Evolutionary conservation across 768 basidiomycete genomes (phyloP).

Genomic region (Grammothele lineata): DNA sequence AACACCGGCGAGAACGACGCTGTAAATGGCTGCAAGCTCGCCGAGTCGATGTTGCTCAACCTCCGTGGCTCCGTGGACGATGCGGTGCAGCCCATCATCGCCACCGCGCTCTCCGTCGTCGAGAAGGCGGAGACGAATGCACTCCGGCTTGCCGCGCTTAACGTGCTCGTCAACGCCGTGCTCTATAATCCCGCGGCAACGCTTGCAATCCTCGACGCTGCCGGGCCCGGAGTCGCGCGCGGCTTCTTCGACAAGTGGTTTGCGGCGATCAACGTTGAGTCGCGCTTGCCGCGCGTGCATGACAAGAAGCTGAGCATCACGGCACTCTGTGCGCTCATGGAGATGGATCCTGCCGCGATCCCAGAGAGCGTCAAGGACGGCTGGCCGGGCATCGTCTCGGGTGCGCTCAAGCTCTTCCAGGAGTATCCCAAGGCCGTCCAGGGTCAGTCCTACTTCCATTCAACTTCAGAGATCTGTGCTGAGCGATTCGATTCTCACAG

Average conservation of each 20-base stretch:
- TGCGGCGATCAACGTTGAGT: constrained; percentile 54
- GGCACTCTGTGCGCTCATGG: constrained; percentile 72
- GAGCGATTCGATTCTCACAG: constrained; percentile 31
- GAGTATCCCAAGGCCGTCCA: constrained; percentile 72
- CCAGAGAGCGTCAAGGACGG: constrained; percentile 61
- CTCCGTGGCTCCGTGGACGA: constrained; percentile 76
- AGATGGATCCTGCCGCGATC: constrained; percentile 54
- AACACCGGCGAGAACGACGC: constrained; percentile 82
- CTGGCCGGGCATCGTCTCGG: constrained; percentile 73
- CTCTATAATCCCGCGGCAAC: constrained; percentile 81
- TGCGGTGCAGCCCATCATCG: constrained; percentile 63
- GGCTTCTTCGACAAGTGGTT: constrained; percentile 89
- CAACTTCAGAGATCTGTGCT: neutral
- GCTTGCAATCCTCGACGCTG: constrained; percentile 67
- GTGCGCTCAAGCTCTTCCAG: constrained; percentile 70
- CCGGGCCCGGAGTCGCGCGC: constrained; percentile 55
- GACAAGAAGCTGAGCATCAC: constrained; percentile 84
- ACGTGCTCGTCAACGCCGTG: constrained; percentile 78
- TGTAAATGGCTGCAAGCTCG: constrained; percentile 81
- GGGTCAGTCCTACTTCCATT: no score
- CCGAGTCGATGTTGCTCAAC: constrained; percentile 78
- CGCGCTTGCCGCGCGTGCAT: constrained; percentile 75
- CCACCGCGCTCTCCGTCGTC: constrained; percentile 52
- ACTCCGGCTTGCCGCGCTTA: constrained; percentile 73
- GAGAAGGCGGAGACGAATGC: constrained; percentile 59